A percentile compares a stretch with the other conserved stretches of the same genome.
phyloP scores from a whole-genome alignment of 1,284 basidiomycete genomes.

The Thelephora terrestris region DNA sequence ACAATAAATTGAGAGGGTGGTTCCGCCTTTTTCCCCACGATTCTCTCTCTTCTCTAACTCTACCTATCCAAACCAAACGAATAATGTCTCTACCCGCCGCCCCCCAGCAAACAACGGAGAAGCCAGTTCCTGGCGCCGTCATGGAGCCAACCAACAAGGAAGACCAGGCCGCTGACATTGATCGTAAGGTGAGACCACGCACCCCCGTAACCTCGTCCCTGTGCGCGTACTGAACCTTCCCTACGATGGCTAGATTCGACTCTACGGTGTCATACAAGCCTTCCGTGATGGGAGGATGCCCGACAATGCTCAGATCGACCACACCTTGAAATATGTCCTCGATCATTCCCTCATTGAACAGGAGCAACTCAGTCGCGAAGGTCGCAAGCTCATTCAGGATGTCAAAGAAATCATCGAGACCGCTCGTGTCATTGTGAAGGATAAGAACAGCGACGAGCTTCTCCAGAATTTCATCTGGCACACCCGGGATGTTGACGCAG shows the following conservation, averaged over 20 bases:
- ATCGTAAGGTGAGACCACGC: slow-evolving; percentile 39
- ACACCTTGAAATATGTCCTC: slow-evolving; percentile 59
- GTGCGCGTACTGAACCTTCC: not conserved
- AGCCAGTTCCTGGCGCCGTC: slow-evolving; percentile 44
- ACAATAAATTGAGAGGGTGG: not conserved
- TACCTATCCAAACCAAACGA: not conserved
- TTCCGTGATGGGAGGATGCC: slow-evolving; percentile 74
- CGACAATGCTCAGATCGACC: slow-evolving; percentile 72
- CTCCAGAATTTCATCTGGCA: slow-evolving; percentile 82
- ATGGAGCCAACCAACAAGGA: slow-evolving; percentile 45
- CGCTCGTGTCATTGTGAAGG: slow-evolving; percentile 52
- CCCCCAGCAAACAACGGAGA: slow-evolving; percentile 44
- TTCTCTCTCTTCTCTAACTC: not conserved
- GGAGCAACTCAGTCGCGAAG: slow-evolving; percentile 63
- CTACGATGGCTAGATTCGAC: slow-evolving; percentile 33
- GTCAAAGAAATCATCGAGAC: slow-evolving; percentile 65
- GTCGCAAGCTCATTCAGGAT: slow-evolving; percentile 69
- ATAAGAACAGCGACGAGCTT: slow-evolving; percentile 87
- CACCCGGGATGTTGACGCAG: slow-evolving; percentile 47
- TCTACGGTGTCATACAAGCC: slow-evolving; percentile 74
- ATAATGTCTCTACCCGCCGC: slow-evolving; percentile 58
- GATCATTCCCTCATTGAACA: slow-evolving; percentile 59
- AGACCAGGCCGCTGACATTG: slow-evolving; percentile 47
- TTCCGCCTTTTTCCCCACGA: not conserved
- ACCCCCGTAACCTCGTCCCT: not conserved